A percentile compares a stretch with the other conserved stretches of the same genome.
Conservation (phyloP, 179 eudicot species). For the Patellifolia procumbens region DNA sequence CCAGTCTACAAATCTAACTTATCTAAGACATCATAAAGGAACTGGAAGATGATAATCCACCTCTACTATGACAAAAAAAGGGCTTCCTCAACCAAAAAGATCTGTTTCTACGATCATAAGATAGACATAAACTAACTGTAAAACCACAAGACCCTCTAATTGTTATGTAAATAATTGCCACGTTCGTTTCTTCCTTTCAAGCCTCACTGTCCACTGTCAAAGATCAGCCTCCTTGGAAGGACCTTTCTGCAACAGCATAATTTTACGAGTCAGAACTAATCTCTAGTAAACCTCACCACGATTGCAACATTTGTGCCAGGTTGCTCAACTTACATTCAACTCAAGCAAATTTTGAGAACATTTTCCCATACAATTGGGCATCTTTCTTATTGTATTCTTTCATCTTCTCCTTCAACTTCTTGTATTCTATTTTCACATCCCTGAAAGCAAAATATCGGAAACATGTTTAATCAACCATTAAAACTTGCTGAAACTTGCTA, state of each 20-base stretch:
- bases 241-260: conserved; percentile 34
- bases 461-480: too few relatives aligned
- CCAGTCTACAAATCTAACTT: too few relatives aligned
- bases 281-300: not conserved
- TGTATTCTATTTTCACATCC: conserved; percentile 95
- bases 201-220: conserved; percentile 57
- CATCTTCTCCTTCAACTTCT: conserved; percentile 70
- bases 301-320: not conserved
- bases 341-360: conserved; percentile 62
- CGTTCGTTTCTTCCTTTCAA: not conserved
- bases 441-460: conserved; percentile 45
- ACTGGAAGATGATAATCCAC: not conserved
- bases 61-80: too few relatives aligned
- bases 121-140: not conserved
- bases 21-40: too few relatives aligned
- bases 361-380: conserved; percentile 71
- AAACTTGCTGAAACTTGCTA: too few relatives aligned
- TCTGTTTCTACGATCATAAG: not conserved
- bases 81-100: not conserved
- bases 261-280: not conserved
- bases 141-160: conserved; percentile 2
- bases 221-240: conserved; percentile 35
- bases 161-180: not conserved
- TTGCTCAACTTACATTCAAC: conserved; percentile 30
- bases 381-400: conserved; percentile 70